phyloP scores from a whole-genome alignment of 2,329 filamentous ascomycete genomes.

The Aureobasidium sp. region DNA sequence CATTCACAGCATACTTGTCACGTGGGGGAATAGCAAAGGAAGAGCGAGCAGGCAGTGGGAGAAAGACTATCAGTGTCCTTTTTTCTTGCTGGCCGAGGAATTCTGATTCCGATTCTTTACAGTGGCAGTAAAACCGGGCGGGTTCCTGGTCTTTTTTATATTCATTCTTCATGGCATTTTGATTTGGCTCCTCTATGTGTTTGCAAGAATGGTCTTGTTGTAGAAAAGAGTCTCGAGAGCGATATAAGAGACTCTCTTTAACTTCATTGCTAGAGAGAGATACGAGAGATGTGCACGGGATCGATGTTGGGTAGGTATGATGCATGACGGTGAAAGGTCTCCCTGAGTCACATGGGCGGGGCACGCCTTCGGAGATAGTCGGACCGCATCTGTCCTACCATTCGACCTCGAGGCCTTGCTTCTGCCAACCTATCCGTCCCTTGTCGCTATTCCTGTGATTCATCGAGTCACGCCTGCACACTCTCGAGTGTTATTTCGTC shows the following conservation, averaged over 20 bases:
- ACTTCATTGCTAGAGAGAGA: too few species aligned
- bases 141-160: slow-evolving; percentile 6
- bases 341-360: slow-evolving; percentile 2
- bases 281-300: neutral
- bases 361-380: neutral
- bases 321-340: neutral
- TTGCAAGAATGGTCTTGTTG: neutral
- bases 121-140: slow-evolving; percentile 1
- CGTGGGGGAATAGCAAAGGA: neutral
- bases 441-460: neutral
- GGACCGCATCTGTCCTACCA: slow-evolving; percentile 3
- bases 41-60: neutral
- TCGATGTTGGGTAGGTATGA: neutral
- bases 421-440: slow-evolving; percentile 7
- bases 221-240: neutral
- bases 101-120: slow-evolving; percentile 3
- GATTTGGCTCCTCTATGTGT: neutral
- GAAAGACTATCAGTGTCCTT: neutral
- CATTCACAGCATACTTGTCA: neutral
- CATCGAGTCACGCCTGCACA: neutral
- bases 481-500: neutral
- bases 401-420: neutral
- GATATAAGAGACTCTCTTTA: too few species aligned
- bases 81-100: neutral
- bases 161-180: neutral